Conservation (phyloP, 257 asterid genomes). For the Paulownia fortunei region DNA sequence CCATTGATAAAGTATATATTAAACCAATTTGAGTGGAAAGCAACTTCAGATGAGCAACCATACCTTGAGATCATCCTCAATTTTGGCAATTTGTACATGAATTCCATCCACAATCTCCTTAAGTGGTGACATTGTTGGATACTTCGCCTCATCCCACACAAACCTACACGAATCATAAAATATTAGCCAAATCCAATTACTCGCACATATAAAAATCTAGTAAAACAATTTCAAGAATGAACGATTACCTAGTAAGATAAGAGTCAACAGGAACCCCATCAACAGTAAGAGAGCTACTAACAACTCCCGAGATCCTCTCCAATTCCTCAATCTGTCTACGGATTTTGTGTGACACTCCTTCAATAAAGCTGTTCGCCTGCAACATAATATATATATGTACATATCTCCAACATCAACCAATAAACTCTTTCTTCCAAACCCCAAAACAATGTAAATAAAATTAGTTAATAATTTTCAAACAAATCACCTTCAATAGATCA, state of each 20-base stretch:
- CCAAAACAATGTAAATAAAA: conserved; percentile 23
- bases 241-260: conserved; percentile 79
- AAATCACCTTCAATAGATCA: conserved; percentile 74
- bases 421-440: conserved; percentile 2
- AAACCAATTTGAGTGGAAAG: neutral
- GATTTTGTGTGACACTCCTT: conserved; percentile 86
- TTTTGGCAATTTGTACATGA: conserved; percentile 76
- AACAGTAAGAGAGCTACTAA: conserved; percentile 84
- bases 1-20: neutral
- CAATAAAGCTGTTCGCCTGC: conserved; percentile 89
- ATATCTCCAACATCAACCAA: neutral
- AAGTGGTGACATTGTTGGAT: conserved; percentile 88
- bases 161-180: conserved; percentile 53
- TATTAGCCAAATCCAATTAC: conserved; percentile 17
- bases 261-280: conserved; percentile 97
- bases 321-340: conserved; percentile 87
- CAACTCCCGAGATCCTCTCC: conserved; percentile 82
- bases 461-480: conserved; percentile 7
- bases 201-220: neutral
- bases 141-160: conserved; percentile 90
- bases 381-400: neutral
- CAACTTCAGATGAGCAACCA: conserved; percentile 6
- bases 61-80: conserved; percentile 98
- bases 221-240: neutral
- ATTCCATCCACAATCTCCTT: conserved; percentile 84